Base-by-base conservation (phyloP, 345 rosid genomes). In the Salix koriyanagi region DNA sequence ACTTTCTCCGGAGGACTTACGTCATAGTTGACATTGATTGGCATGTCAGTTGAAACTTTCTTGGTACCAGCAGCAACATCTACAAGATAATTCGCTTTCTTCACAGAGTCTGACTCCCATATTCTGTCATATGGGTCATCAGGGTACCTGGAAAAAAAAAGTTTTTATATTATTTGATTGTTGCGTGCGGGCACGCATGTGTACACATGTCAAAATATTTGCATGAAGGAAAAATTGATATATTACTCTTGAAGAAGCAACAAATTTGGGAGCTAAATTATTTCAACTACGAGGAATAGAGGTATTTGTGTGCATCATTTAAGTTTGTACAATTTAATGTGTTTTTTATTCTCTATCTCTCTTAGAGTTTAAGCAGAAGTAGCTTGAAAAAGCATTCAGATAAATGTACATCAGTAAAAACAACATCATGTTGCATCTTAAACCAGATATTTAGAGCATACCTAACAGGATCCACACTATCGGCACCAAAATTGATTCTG, bases 61-160 rank as follows among this genome's bases (percentile, higher is more conserved):
- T 65, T 69, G 25, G 99, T 96, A 74, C 99, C 99, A 68, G 83
- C 82, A 70, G 99, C 98, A 73, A 96, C 98, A 86, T 96, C 98
- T 19, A 96, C 99, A 50, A 94, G 94, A 80, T 84, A 96, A 80
- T 96, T 96, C 79, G 99, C 91, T 70, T 81, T 96, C 85, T 87
- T 94, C 74, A 83, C 18, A 54, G 83, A 82, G 81, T 96, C 99
- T 44, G 99, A 96, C 75, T 90, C 89, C 99, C 99, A 96, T 79
- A 94, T 88, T 82, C 99, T 90, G 69, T 96, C 99, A 67, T 86
- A 96, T 2, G 98, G 96, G 76, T 96, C 99, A 80, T 96, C 97
- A 19, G 99, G 99, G 81, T 91, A 96, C 94, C 95, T 90, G 84
- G 79, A 60, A 72, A 54, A 32, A 32, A 71, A 80, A 61, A 2